Evolutionary conservation across 805 yeast genomes (phyloP).

Genomic region (Vanderwaltozyma polyspora): DNA sequence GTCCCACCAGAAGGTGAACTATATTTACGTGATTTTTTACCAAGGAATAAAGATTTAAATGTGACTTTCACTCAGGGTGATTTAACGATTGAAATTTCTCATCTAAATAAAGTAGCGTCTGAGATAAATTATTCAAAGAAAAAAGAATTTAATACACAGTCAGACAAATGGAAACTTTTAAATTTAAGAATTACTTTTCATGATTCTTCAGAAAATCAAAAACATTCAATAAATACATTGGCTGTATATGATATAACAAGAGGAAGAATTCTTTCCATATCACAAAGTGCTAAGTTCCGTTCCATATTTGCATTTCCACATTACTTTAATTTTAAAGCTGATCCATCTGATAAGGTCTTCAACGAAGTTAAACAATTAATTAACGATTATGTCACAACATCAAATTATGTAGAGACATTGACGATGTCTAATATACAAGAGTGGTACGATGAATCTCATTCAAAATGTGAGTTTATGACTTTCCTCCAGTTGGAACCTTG

Average conservation of each 20-base stretch:
- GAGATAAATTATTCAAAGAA: slow-evolving; percentile 10
- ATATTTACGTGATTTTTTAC: slow-evolving; percentile 6
- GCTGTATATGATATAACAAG: slow-evolving; percentile 59
- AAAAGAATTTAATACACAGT: slow-evolving; percentile 25
- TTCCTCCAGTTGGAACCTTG: slow-evolving; percentile 64
- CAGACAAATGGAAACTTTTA: slow-evolving; percentile 31
- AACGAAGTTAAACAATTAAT: slow-evolving; percentile 36
- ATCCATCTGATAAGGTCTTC: slow-evolving; percentile 31
- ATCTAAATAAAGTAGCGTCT: slow-evolving; percentile 13
- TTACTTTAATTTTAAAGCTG: slow-evolving; percentile 29
- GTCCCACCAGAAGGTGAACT: slow-evolving; percentile 19
- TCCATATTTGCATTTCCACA: slow-evolving; percentile 56
- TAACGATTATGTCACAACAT: slow-evolving; percentile 33
- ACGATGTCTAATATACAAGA: slow-evolving; percentile 35
- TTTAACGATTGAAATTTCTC: slow-evolving; percentile 14
- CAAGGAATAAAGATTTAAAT: slow-evolving; percentile 17
- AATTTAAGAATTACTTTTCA: slow-evolving; percentile 24
- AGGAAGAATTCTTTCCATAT: slow-evolving; percentile 49
- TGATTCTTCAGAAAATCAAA: slow-evolving; percentile 39
- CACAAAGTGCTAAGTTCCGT: slow-evolving; percentile 53
- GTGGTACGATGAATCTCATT: slow-evolving; percentile 24
- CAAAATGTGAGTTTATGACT: slow-evolving; percentile 58
- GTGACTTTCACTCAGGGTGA: slow-evolving; percentile 23
- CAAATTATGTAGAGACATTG: slow-evolving; percentile 32
- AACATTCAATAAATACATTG: slow-evolving; percentile 38